These are phyloP conservation scores for Arachnopeziza araneosa DNA, from an alignment of 2,329 filamentous ascomycete genomes.

Conservation along the genomic window DNA sequence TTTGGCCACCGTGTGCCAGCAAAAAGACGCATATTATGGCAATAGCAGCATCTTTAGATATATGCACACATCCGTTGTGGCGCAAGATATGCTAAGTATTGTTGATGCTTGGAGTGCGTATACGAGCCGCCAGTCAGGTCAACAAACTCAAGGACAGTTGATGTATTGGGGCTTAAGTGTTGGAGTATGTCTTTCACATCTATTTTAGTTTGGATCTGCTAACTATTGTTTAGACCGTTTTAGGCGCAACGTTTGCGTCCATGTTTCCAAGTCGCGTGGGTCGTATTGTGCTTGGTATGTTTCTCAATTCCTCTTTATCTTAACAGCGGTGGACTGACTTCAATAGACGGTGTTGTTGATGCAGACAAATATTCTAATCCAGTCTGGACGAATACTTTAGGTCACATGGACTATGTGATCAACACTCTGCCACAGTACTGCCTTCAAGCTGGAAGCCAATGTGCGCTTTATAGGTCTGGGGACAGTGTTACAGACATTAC, in stretches of 20 bases:
- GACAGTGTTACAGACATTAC: conserved; percentile 21
- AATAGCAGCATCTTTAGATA: conserved; percentile 28
- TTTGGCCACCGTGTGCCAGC: conserved; percentile 38
- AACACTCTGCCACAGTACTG: conserved; percentile 28
- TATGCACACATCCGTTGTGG: conserved; percentile 30
- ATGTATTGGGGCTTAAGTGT: conserved; percentile 48
- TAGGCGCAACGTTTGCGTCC: conserved; percentile 40
- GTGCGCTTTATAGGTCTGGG: conserved; percentile 21
- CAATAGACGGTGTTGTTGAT: conserved; percentile 29
- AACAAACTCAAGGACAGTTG: conserved; percentile 20
- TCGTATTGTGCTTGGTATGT: conserved; percentile 33
- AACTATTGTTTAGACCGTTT: conserved; percentile 16
- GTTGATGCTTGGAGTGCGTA: conserved; percentile 30
- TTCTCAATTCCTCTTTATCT: neutral
- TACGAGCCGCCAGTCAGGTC: conserved; percentile 6
- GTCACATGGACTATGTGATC: neutral
- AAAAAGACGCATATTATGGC: conserved; percentile 23
- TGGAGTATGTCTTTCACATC: conserved; percentile 21
- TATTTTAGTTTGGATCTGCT: neutral
- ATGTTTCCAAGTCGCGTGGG: conserved; percentile 40
- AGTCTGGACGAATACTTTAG: conserved; percentile 11
- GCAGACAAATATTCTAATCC: conserved; percentile 22
- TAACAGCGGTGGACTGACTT: conserved; percentile 29
- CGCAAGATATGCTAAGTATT: conserved; percentile 34
- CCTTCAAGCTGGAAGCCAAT: conserved; percentile 29